A percentile compares a stretch with the other conserved stretches of the same genome.
phyloP scores from a whole-genome alignment of 495 filamentous ascomycete species.

The Neurospora sublineolata region DNA sequence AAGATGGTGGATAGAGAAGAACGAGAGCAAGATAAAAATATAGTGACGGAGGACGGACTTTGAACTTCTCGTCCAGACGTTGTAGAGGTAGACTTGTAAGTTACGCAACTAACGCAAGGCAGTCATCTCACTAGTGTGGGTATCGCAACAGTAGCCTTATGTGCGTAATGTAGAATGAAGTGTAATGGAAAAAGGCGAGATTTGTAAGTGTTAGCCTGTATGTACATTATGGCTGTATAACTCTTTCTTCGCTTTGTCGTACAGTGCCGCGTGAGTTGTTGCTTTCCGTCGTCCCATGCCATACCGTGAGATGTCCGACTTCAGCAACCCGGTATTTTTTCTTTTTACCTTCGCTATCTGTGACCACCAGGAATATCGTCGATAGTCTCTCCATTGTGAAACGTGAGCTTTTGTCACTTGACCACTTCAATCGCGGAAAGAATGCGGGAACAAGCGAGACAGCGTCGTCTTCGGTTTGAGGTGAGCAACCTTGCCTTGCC shows the following conservation, averaged over 20 bases:
- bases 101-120: not conserved
- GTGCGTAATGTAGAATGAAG: not conserved
- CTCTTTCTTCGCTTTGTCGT: not conserved
- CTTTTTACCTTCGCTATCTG: not conserved
- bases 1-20: not conserved
- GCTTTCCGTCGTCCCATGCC: not conserved
- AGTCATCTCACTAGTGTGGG: not conserved
- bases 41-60: not conserved
- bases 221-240: not conserved
- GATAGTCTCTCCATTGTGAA: not conserved
- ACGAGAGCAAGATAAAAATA: not conserved
- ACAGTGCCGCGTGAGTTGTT: not conserved
- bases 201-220: not conserved
- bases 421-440: not conserved
- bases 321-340: not conserved
- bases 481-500: not conserved
- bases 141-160: not conserved
- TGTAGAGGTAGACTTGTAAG: not conserved
- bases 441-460: not conserved
- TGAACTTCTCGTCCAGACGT: not conserved
- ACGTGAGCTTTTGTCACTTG: not conserved
- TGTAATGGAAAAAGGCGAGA: not conserved
- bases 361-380: not conserved
- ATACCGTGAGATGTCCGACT: not conserved
- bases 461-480: not conserved